Base-by-base conservation (phyloP, 1,139 yeast genomes). In the Pichia sp. region DNA sequence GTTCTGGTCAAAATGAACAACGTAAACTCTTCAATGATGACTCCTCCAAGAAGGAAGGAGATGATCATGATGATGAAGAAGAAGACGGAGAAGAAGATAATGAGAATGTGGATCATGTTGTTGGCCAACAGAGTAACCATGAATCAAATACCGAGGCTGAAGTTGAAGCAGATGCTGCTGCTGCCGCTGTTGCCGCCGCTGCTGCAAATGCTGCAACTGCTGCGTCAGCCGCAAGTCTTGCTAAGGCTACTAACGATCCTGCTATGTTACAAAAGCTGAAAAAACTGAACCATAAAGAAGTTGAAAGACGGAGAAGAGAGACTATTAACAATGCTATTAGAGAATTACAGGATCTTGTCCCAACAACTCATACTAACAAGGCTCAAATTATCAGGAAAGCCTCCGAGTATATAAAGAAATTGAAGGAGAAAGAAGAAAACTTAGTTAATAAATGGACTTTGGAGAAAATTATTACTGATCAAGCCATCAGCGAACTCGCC, bases 301-400 rank as follows among this genome's bases (percentile, higher is more conserved):
- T 91, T 24, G 99, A 91, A 66, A 76, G 96, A 58, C 79, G 97
- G 55, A 80, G 99, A 59, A 78, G 99, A 56, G 96, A 91, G 59
- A 79, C 83, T 38, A 91, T 91, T 59, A 91, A 89, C 63, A 71
- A 74, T 39, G 97, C 97, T 11, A 89, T 91, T 59, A 81, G 80
- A 55, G 88, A 81, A 55, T 72, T 91, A 53, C 85, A 95, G 31
- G 76, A 77, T 36, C 67, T 84, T 45, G 79, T 91, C 42, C 97
- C 97, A 17, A 81, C 89, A 28, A 78, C 84, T 44, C 97, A 89
- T 61, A 79, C 91, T 46, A 89, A 89, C 63, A 91, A 91, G 69
- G 84, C 96, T 17, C 91, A 86, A 60, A 84, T 89, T 46, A 71
- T 91, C 53, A 82, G 79, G 58, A 74, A 91, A 46, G 95, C 95